Percentiles rank a stretch among this genome's conserved stretches.
Evolutionary conservation across 1,139 yeast species (phyloP).

Genomic region (Meyerozyma carpophila): DNA sequence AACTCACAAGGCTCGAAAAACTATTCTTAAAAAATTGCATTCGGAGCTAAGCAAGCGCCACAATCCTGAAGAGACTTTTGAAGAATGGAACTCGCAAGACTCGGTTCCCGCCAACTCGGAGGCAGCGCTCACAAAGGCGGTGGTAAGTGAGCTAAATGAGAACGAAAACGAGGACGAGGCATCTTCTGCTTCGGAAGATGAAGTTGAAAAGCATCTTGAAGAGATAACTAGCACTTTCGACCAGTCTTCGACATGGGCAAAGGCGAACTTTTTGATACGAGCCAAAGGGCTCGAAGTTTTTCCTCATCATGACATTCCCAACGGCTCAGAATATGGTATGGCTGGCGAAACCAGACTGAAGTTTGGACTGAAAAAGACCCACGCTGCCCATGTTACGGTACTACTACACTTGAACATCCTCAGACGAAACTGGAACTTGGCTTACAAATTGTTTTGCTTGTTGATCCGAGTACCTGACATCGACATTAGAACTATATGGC

Average conservation of each 20-base stretch:
- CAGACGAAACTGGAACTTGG: constrained; percentile 47
- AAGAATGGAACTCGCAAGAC: constrained; percentile 28
- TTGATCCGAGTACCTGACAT: constrained; percentile 42
- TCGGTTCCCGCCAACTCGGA: constrained; percentile 9
- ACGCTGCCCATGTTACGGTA: not conserved
- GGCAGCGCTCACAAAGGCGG: constrained; percentile 2
- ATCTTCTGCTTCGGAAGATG: constrained; percentile 5
- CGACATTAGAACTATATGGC: constrained; percentile 56
- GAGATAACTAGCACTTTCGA: constrained; percentile 17
- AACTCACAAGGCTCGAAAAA: not conserved
- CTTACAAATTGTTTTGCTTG: constrained; percentile 47
- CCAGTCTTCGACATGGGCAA: constrained; percentile 16
- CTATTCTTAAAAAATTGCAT: constrained; percentile 9
- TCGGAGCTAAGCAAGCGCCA: constrained; percentile 8
- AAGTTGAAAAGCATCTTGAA: constrained; percentile 9
- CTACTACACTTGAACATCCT: constrained; percentile 25
- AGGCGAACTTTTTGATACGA: constrained; percentile 18
- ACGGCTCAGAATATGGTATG: not conserved
- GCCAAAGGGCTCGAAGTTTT: constrained; percentile 28
- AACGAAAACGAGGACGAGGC: constrained; percentile 8
- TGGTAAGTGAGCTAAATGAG: constrained; percentile 8
- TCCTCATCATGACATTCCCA: constrained; percentile 12
- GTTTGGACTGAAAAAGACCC: not conserved
- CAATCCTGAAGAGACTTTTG: constrained; percentile 35
- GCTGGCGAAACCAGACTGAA: not conserved